A percentile compares a stretch with the other conserved stretches of the same genome.
Conservation (phyloP, 176 grass and related monocot species). For the Paspalum notatum region DNA sequence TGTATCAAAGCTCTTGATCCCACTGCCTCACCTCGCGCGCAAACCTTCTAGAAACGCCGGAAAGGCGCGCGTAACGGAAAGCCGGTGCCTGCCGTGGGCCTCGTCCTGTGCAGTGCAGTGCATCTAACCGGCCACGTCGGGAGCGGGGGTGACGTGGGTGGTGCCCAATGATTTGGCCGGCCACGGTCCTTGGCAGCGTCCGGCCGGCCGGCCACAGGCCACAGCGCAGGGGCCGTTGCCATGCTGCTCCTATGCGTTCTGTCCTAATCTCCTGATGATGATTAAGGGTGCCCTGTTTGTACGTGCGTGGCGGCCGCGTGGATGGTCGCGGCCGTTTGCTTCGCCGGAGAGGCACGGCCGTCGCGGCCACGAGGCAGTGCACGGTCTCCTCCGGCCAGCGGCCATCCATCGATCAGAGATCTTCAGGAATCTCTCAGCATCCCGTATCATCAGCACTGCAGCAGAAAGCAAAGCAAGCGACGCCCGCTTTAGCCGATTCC, state of each 20-base stretch:
- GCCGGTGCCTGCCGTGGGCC: no score
- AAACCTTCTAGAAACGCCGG: conserved; percentile 38
- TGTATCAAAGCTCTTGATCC: background rate
- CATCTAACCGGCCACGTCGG: no score
- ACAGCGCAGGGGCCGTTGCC: no score
- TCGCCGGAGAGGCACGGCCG: background rate
- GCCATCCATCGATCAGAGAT: background rate
- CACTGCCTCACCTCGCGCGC: background rate
- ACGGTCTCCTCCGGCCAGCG: background rate
- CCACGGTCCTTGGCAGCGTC: background rate
- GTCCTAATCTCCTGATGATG: no score
- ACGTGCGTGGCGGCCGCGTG: background rate
- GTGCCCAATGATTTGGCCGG: background rate
- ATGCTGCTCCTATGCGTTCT: no score
- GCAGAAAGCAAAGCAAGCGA: no score
- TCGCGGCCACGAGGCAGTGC: background rate
- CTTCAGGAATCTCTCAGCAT: conserved; percentile 9
- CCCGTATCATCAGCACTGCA: no score
- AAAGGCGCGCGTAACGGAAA: conserved; percentile 38
- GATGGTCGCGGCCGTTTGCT: background rate
- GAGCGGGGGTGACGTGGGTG: background rate
- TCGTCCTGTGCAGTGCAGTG: no score
- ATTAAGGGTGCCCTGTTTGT: no score
- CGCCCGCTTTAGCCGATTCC: no score
- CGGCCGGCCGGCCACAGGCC: no score